Base-by-base conservation (phyloP, 2,329 filamentous ascomycete species). In the Fusarium keratoplasticum region DNA sequence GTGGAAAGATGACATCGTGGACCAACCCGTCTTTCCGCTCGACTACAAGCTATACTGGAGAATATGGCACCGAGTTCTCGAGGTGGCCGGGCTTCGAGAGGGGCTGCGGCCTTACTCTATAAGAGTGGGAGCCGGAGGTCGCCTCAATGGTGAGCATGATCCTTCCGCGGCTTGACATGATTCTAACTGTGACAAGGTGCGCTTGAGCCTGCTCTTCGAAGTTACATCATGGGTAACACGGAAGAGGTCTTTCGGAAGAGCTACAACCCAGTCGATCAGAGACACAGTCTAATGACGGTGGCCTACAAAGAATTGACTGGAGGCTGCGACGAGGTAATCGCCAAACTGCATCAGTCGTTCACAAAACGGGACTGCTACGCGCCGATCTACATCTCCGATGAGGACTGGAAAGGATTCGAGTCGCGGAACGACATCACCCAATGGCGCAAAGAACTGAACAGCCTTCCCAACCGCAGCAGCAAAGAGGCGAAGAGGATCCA, bases 241-340 rank as follows among this genome's bases (percentile, higher is more conserved):
- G 59, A 61, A 18, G 38, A 35, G 29, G 59, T 61, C 10, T 61
- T 61, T 27, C 59, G 31, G 29, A 61, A 47, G 40, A 61, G 59
- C 27, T 61, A 61, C 7, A 47, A 20, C 44, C 59, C 59, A 18
- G 38, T 47, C 13, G 27, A 61, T 27, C 13, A 33, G 59, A 40
- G 59, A n/a, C 10, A 47, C 2, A 33, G 25, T 33, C 31, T 61
- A 9, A 61, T 61, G 29, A 36, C 25, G 10, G 27, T 47, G 11
- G 59, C 29, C n/a, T 61, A 47, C 2, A 25, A 33, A 29, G 40
- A 35, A 47, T n/a, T 47, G 8, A 27, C 27, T 9, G 20, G 59
- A 25, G 33, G 33, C 16, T 35, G 40, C 42, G 59, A 61, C 11
- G 25, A 61, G 22, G 7, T 25, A 20, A 47, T 61, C n/a, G 13